Percentiles rank a stretch among this genome's conserved stretches.
Conservation (phyloP, 495 filamentous ascomycete genomes). For the Aspergillus olivimuriae region DNA sequence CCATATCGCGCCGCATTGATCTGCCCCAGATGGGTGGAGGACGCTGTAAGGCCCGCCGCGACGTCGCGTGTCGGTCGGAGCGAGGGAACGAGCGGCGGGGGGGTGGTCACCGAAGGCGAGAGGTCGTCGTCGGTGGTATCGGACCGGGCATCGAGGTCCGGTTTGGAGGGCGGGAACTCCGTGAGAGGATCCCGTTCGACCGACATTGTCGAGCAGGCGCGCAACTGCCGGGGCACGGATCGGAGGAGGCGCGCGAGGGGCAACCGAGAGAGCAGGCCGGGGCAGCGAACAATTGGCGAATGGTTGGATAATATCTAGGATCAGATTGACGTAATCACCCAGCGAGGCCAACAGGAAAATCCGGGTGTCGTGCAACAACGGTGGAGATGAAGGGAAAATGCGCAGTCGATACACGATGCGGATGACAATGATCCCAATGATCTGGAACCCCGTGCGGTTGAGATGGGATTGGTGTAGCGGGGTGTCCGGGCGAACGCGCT, state of each 20-base stretch:
- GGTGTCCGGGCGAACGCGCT: no score
- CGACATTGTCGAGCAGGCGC: slow-evolving; percentile 11
- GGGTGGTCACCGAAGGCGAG: slow-evolving; percentile 12
- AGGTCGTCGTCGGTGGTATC: slow-evolving; percentile 22
- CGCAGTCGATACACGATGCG: no score
- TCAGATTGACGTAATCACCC: no score
- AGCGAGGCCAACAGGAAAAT: no score
- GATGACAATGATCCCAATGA: no score
- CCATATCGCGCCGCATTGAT: slow-evolving; percentile 69
- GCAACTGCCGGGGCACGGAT: no score
- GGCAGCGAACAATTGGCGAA: not conserved
- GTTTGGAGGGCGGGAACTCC: slow-evolving; percentile 9
- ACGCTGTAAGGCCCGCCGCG: slow-evolving; percentile 54
- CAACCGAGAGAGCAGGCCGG: not conserved
- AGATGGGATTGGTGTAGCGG: no score
- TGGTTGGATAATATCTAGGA: no score
- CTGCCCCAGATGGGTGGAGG: slow-evolving; percentile 74
- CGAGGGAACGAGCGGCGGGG: slow-evolving; percentile 15
- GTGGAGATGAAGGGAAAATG: no score
- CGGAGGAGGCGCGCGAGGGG: not conserved
- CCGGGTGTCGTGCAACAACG: no score
- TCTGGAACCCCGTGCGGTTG: no score
- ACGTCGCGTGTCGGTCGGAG: slow-evolving; percentile 24
- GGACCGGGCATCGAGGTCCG: slow-evolving; percentile 17
- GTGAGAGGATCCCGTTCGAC: slow-evolving; percentile 13